Conservation (phyloP, 2,329 filamentous ascomycete species). For the Colletotrichum sp. region DNA sequence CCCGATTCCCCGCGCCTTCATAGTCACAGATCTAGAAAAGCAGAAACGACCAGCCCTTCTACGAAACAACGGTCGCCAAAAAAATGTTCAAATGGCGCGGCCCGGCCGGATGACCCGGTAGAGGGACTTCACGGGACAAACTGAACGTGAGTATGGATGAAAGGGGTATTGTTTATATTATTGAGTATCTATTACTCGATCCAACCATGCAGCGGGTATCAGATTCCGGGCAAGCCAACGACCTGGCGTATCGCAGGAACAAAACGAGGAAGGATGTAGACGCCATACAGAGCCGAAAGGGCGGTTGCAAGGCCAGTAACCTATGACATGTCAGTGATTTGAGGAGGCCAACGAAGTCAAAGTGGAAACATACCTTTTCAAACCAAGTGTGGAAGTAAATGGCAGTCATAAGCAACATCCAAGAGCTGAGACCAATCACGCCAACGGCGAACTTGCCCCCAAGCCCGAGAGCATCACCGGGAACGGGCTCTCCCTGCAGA, state of each 20-base stretch:
- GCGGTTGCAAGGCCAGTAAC: conserved; percentile 60
- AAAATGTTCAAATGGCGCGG: neutral
- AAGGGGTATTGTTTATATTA: neutral
- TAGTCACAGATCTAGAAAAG: neutral
- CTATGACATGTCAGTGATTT: conserved; percentile 38
- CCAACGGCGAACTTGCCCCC: conserved; percentile 61
- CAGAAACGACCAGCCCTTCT: neutral
- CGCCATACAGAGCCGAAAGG: conserved; percentile 47
- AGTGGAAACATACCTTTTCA: conserved; percentile 76
- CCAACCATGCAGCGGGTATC: conserved; percentile 11
- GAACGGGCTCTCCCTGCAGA: neutral
- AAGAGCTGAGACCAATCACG: conserved; percentile 77
- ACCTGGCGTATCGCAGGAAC: conserved; percentile 49
- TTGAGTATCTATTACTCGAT: neutral
- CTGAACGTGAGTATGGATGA: neutral
- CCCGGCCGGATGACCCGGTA: neutral
- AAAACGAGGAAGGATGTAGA: conserved; percentile 59
- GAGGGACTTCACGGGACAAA: neutral
- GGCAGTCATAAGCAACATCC: conserved; percentile 99
- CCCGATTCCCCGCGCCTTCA: neutral
- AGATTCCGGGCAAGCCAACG: conserved; percentile 58
- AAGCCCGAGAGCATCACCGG: conserved; percentile 40
- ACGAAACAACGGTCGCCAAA: neutral
- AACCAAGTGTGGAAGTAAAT: conserved; percentile 99
- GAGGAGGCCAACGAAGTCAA: too few species aligned